Evolutionary conservation across 371 early-diverging fungal genomes (phyloP), one percentile per base, ranked within the genome.

Genomic region (Mucor racemosus): DNA sequence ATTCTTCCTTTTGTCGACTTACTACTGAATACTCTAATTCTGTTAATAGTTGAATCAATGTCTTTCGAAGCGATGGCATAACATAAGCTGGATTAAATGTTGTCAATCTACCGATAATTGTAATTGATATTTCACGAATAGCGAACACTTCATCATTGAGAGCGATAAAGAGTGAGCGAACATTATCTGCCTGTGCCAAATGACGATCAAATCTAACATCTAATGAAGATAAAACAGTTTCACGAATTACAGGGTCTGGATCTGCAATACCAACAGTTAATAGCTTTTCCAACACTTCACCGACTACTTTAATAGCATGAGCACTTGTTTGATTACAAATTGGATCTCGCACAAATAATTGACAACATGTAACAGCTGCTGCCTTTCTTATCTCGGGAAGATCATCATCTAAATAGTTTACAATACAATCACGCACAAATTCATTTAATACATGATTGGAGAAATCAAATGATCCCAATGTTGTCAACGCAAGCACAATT

Each of bases 241-340:
- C 88, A 39, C 97, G 88, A 62, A 95, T 95, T 3, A 76, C 72
- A 0, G 93, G 85, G 44, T 96, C 96, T 33, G 88, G 87, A 74
- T 99, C 99, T 2, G 97, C 92, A 65, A 98, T 92, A 2, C 95
- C 97, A 0, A 95, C 95, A 0, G 91, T 88, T 65, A 97, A 76
- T 39, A 99, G 80, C 70, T 91, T 89, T 70, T 94, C 95, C 26
- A 98, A 79, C 0, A 97, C 92, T 62, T 96, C 96, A 33, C 92
- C 89, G 6, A 96, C 94, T 4, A 97, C 90, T 72, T 94, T 91
- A 60, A 94, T 90, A 8, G 94, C 90, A 66, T 96, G 90, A 8
- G 88, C 89, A 65, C 93, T 93, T 19, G 91, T 92, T 75, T 95
- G 89, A 59, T 86, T 84, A 62, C 90, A 90, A 41, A 92, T 89